A percentile compares a stretch with the other conserved stretches of the same genome.
Conservation (phyloP, 768 basidiomycete species). For the Lanmaoa pseudosensibilis region DNA sequence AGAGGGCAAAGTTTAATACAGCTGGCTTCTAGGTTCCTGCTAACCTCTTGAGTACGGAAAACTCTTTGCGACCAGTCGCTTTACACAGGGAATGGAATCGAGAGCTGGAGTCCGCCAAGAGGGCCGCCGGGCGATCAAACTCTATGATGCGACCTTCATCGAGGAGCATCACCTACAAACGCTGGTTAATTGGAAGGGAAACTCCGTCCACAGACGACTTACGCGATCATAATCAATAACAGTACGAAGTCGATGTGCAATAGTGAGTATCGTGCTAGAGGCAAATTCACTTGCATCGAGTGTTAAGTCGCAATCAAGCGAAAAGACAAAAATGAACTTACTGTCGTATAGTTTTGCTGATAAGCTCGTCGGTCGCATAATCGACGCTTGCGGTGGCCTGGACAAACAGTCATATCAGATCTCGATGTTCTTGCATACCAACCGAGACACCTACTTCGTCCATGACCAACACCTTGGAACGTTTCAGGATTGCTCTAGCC, state of each 20-base stretch:
- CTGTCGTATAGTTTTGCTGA: slow-evolving; percentile 79
- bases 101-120: slow-evolving; percentile 57
- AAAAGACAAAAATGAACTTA: slow-evolving; percentile 35
- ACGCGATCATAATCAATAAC: slow-evolving; percentile 85
- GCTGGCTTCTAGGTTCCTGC: slow-evolving; percentile 38
- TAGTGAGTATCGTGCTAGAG: slow-evolving; percentile 78
- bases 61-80: slow-evolving; percentile 72
- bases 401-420: neutral
- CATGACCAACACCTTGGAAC: slow-evolving; percentile 79
- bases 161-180: slow-evolving; percentile 65
- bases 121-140: slow-evolving; percentile 61
- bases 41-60: slow-evolving; percentile 65
- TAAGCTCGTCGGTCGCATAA: slow-evolving; percentile 87
- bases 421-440: neutral
- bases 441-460: slow-evolving; percentile 57
- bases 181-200: slow-evolving; percentile 6
- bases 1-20: neutral
- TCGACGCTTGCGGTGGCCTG: slow-evolving; percentile 78
- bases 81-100: slow-evolving; percentile 69
- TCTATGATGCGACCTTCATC: slow-evolving; percentile 79
- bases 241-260: slow-evolving; percentile 76
- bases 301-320: neutral
- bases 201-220: slow-evolving; percentile 29
- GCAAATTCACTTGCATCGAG: slow-evolving; percentile 60
- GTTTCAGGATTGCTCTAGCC: slow-evolving; percentile 81